phyloP scores from a whole-genome alignment of 176 grass and related monocot species.

The Juncus inflexus region DNA sequence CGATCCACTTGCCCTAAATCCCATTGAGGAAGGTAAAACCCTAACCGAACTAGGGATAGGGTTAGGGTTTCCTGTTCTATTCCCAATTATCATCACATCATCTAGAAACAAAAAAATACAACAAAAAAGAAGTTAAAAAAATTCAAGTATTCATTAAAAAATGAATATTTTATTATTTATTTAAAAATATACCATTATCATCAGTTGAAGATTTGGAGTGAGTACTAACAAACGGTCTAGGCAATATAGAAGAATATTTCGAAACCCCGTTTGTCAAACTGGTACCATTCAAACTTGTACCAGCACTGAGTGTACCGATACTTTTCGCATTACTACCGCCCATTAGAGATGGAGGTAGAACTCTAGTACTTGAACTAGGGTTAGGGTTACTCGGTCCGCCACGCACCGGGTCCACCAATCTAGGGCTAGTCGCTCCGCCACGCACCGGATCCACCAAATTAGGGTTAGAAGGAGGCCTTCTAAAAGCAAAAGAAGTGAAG shows the following conservation, averaged over 20 bases:
- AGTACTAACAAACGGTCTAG: conserved; percentile 18
- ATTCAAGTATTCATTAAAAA: background rate
- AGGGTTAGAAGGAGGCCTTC: conserved; percentile 37
- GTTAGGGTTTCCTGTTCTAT: conserved; percentile 29
- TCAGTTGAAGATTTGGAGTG: conserved; percentile 8
- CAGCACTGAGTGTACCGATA: background rate
- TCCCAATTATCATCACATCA: conserved; percentile 50
- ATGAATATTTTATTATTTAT: background rate
- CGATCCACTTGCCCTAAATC: conserved; percentile 18
- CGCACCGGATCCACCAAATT: conserved; percentile 16
- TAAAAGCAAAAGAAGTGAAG: conserved; percentile 23
- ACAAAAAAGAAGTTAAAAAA: background rate
- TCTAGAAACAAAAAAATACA: conserved; percentile 33
- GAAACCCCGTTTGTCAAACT: conserved; percentile 11
- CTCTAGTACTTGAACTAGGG: conserved; percentile 8
- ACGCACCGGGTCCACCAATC: conserved; percentile 9
- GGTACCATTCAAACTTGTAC: conserved; percentile 19
- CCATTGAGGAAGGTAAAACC: conserved; percentile 51
- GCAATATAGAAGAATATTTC: conserved; percentile 6
- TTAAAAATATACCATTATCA: conserved; percentile 1
- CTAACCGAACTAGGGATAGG: conserved; percentile 37
- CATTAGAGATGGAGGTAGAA: conserved; percentile 18
- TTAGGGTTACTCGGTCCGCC: background rate
- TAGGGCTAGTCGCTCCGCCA: background rate
- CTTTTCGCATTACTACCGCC: conserved; percentile 19